phyloP scores from a whole-genome alignment of 139 green algal genomes.

The Marvania coccoides region DNA sequence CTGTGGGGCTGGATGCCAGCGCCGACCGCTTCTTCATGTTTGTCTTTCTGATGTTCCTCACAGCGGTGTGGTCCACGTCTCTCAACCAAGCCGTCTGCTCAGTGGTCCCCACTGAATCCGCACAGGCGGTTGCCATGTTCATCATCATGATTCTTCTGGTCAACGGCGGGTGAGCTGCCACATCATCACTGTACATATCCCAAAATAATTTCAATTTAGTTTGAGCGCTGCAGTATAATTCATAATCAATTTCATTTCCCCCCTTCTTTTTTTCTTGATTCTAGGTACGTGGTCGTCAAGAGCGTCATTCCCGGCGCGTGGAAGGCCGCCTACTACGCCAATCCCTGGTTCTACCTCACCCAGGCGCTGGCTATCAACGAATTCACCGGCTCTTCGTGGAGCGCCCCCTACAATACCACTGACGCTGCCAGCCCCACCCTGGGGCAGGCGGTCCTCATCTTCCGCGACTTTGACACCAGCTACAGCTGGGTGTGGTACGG shows the following conservation, averaged over 20 bases:
- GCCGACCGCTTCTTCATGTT: conserved; percentile 14
- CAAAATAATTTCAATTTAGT: no score
- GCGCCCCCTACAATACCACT: not conserved
- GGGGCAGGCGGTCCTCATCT: conserved; percentile 1
- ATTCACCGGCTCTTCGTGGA: conserved; percentile 20
- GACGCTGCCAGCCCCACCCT: conserved; percentile 1
- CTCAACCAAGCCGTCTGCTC: conserved; percentile 20
- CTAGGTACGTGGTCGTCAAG: conserved; percentile 22
- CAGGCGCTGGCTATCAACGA: conserved; percentile 23
- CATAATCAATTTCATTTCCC: no score
- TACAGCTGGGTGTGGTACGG: conserved; percentile 24
- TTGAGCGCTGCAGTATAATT: no score
- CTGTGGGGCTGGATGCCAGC: conserved; percentile 21
- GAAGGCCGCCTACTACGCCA: conserved; percentile 21
- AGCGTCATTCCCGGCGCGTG: conserved; percentile 18
- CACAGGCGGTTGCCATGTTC: not conserved
- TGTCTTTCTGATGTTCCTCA: conserved; percentile 8
- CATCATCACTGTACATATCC: no score
- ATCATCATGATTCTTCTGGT: not conserved
- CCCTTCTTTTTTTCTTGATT: conserved; percentile 3
- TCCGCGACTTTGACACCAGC: conserved; percentile 6
- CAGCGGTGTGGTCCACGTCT: not conserved
- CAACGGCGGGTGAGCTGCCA: no score
- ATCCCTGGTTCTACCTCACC: conserved; percentile 1
- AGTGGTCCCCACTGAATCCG: not conserved